Percentiles rank a stretch among this genome's conserved stretches.
These are phyloP conservation scores for Chaetoceros tenuissimus DNA, from an alignment of 108 stramenopile species.

Conservation along the genomic window DNA sequence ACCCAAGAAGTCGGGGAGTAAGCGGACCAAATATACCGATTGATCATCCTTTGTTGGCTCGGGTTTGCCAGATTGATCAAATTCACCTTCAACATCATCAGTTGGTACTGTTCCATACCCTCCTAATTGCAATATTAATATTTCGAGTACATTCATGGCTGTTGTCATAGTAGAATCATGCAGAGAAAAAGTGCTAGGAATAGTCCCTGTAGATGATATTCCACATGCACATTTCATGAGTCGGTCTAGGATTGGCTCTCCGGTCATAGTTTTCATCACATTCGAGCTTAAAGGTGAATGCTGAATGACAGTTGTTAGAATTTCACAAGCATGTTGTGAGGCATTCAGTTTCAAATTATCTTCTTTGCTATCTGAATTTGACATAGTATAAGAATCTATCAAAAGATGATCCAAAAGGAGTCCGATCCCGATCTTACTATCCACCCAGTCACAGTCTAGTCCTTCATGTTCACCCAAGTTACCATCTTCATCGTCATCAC, in stretches of 20 bases:
- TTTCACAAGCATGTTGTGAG: slow-evolving; percentile 71
- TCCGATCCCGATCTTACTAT: slow-evolving; percentile 33
- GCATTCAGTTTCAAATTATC: slow-evolving; percentile 19
- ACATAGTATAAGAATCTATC: slow-evolving; percentile 14
- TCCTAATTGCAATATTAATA: slow-evolving; percentile 77
- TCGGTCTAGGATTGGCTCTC: slow-evolving; percentile 41
- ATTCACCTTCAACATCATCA: slow-evolving; percentile 1
- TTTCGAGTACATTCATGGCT: slow-evolving; percentile 76
- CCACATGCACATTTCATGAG: slow-evolving; percentile 31
- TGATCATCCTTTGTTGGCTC: slow-evolving; percentile 22
- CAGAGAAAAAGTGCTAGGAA: slow-evolving; percentile 23
- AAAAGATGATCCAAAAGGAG: slow-evolving; percentile 46
- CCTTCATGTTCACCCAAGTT: slow-evolving; percentile 35
- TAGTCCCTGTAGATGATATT: slow-evolving; percentile 1
- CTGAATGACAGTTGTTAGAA: slow-evolving; percentile 78
- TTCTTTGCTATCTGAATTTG: slow-evolving; percentile 21
- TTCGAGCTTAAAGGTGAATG: slow-evolving; percentile 63
- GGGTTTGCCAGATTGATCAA: slow-evolving; percentile 1
- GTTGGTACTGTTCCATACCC: slow-evolving; percentile 66
- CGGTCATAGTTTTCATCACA: slow-evolving; percentile 44
- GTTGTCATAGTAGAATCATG: slow-evolving; percentile 68
- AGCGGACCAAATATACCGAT: slow-evolving; percentile 36
- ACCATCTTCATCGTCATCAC: slow-evolving; percentile 27
- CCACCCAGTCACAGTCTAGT: slow-evolving; percentile 10
- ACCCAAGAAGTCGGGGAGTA: slow-evolving; percentile 39